Percentiles rank a stretch among this genome's conserved stretches.
These are phyloP conservation scores for Starmera quercuum DNA, from an alignment of 805 yeast species.

Conservation along the genomic window DNA sequence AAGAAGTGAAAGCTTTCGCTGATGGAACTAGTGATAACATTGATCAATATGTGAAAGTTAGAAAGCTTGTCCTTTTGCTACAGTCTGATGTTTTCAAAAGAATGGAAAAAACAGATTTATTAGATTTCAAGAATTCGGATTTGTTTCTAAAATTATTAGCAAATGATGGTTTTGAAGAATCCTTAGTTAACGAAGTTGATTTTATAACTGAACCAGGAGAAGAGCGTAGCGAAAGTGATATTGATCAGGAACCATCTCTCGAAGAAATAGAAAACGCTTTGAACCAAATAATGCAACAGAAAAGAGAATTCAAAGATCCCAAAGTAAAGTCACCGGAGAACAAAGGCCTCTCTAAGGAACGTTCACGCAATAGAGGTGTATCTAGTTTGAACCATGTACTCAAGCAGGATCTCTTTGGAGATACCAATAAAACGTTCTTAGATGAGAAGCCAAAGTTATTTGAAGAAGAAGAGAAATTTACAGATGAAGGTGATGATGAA, in stretches of 20 bases:
- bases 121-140: constrained; percentile 54
- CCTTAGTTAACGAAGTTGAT: constrained; percentile 20
- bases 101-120: constrained; percentile 46
- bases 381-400: constrained; percentile 3
- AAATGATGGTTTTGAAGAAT: constrained; percentile 27
- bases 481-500: constrained; percentile 16
- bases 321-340: constrained; percentile 3
- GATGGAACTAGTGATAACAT: constrained; percentile 6
- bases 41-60: constrained; percentile 39
- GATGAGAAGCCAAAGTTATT: constrained; percentile 16
- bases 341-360: constrained; percentile 1
- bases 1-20: constrained; percentile 31
- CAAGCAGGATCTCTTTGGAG: constrained; percentile 19
- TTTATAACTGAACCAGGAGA: constrained; percentile 1
- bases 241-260: constrained; percentile 2
- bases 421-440: constrained; percentile 12
- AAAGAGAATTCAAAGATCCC: neutral
- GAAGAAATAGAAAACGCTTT: constrained; percentile 26
- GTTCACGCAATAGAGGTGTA: no score
- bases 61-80: constrained; percentile 49
- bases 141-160: constrained; percentile 46
- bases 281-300: constrained; percentile 20
- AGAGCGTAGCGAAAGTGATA: constrained; percentile 1
- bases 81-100: constrained; percentile 46
- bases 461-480: constrained; percentile 9